phyloP scores from a whole-genome alignment of 306 rosid species.

The Carpinus viminea region DNA sequence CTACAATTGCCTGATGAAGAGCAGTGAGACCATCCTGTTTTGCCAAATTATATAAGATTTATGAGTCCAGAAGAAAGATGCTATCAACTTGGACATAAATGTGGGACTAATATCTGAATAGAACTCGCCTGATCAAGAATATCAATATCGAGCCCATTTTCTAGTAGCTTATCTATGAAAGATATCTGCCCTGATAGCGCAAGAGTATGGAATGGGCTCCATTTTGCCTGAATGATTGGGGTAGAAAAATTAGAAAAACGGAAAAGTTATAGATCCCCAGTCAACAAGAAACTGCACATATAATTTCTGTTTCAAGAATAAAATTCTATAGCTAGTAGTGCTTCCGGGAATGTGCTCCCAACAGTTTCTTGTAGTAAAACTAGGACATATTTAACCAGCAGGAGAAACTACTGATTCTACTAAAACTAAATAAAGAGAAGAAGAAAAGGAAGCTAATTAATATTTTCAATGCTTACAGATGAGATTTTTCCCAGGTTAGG shows the following conservation, averaged over 20 bases:
- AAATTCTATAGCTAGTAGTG: slow-evolving; percentile 2
- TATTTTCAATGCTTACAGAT: slow-evolving; percentile 52
- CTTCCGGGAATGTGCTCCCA: background rate
- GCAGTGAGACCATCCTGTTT: slow-evolving; percentile 88
- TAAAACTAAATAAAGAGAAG: background rate
- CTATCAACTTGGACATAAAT: slow-evolving; percentile 9
- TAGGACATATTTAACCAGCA: slow-evolving; percentile 11
- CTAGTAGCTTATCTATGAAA: slow-evolving; percentile 72
- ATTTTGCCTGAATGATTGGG: slow-evolving; percentile 58
- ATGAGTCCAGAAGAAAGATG: slow-evolving; percentile 10
- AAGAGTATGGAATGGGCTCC: slow-evolving; percentile 78
- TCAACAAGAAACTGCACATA: background rate
- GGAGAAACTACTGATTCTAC: background rate
- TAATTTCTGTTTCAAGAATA: background rate
- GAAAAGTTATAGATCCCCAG: background rate
- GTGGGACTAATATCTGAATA: slow-evolving; percentile 17
- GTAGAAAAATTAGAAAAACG: slow-evolving; percentile 9
- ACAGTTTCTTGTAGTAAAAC: background rate
- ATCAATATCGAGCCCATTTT: slow-evolving; percentile 67
- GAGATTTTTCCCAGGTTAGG: slow-evolving; percentile 66
- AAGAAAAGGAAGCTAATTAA: background rate
- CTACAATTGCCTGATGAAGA: slow-evolving; percentile 83
- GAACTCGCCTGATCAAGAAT: slow-evolving; percentile 47
- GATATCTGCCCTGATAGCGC: slow-evolving; percentile 69
- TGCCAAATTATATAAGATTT: slow-evolving; percentile 34